Conservation (phyloP, 2,329 filamentous ascomycete genomes). For the Aspergillus texensis region DNA sequence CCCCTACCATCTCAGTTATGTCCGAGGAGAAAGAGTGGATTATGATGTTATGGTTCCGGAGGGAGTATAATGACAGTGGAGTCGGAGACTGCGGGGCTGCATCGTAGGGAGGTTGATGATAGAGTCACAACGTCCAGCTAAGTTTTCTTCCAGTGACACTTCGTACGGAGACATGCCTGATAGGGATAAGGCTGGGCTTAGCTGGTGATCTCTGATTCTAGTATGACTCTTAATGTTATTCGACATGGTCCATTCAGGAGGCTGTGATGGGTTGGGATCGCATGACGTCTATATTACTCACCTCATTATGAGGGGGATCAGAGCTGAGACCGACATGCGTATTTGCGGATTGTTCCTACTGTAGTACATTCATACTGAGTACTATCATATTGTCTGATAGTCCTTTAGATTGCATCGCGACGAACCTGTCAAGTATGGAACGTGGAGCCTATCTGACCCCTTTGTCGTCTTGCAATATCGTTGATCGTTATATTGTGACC, state of each 20-base stretch:
- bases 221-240: not conserved
- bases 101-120: not conserved
- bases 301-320: not conserved
- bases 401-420: not conserved
- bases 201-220: not conserved
- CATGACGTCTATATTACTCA: not conserved
- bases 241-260: not conserved
- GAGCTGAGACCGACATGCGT: not conserved
- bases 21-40: not conserved
- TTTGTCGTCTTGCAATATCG: not conserved
- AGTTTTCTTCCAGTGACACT: not conserved
- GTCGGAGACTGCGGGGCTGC: slow-evolving; percentile 1
- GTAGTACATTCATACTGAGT: not conserved
- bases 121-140: not conserved
- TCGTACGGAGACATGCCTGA: not conserved
- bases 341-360: not conserved
- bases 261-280: not conserved
- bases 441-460: not conserved
- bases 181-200: not conserved
- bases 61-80: slow-evolving; percentile 5
- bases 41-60: slow-evolving; percentile 1
- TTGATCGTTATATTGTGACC: slow-evolving; percentile 6
- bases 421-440: not conserved
- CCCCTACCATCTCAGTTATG: not conserved
- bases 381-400: not conserved